A percentile compares a stretch with the other conserved stretches of the same genome.
phyloP scores from a whole-genome alignment of 2,329 filamentous ascomycete genomes.

The Talaromyces albobiverticillius region DNA sequence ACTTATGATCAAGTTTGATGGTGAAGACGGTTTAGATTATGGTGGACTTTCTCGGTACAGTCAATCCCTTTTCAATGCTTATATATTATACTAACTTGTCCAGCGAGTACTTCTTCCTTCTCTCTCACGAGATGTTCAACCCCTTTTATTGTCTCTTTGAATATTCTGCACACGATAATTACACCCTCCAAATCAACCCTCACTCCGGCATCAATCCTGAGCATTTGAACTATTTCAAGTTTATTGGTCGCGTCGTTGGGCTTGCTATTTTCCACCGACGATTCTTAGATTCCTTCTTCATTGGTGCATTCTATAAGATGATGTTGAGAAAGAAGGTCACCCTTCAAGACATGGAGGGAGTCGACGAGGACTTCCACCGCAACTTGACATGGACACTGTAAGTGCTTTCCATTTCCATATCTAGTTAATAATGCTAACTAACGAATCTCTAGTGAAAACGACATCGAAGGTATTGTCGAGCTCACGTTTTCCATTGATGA shows the following conservation, averaged over 20 bases:
- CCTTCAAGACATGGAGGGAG: conserved; percentile 96
- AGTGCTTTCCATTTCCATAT: conserved; percentile 25
- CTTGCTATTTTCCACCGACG: conserved; percentile 96
- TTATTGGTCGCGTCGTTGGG: conserved; percentile 95
- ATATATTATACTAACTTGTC: not conserved
- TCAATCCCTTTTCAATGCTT: not conserved
- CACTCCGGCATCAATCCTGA: conserved; percentile 99
- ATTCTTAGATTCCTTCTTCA: conserved; percentile 98
- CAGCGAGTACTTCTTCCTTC: conserved; percentile 97
- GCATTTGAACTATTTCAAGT: conserved; percentile 99
- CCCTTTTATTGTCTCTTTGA: conserved; percentile 99
- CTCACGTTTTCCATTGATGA: conserved; percentile 97
- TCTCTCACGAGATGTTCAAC: conserved; percentile 99
- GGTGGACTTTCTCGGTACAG: conserved; percentile 80
- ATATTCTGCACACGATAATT: conserved; percentile 99
- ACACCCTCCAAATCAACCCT: conserved; percentile 98
- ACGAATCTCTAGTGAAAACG: conserved; percentile 71
- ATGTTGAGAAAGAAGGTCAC: conserved; percentile 88
- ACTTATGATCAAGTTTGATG: conserved; percentile 99
- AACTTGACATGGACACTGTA: conserved; percentile 92
- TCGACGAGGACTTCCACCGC: conserved; percentile 95
- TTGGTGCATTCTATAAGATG: conserved; percentile 99
- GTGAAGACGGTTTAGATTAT: conserved; percentile 96
- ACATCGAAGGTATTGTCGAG: conserved; percentile 91
- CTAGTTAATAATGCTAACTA: not conserved